Evolutionary conservation across 148 eudicot species (phyloP).

Genomic region (Chenopodium formosanum): DNA sequence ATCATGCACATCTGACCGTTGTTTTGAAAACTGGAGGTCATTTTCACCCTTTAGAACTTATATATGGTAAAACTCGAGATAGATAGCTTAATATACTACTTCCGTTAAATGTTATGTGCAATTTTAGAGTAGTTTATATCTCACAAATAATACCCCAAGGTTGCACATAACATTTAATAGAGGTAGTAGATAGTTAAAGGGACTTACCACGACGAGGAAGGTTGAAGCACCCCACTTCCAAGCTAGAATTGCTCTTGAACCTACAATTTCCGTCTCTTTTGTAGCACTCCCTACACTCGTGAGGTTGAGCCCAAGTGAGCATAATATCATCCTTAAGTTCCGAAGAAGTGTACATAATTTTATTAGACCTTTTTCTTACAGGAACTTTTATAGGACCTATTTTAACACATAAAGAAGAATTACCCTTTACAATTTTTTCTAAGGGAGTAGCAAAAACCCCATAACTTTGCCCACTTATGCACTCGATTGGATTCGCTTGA

Average conservation of each 20-base stretch:
- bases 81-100: background rate
- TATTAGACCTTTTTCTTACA: constrained; percentile 17
- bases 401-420: constrained; percentile 19
- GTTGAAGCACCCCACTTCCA: constrained; percentile 33
- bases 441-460: constrained; percentile 35
- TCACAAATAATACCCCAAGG: too few relatives aligned
- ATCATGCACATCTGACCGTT: too few relatives aligned
- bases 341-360: constrained; percentile 26
- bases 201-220: constrained; percentile 29
- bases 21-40: too few relatives aligned
- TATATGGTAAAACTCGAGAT: background rate
- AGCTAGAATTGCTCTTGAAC: constrained; percentile 25
- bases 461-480: constrained; percentile 39
- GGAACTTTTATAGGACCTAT: constrained; percentile 37
- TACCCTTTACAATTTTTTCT: constrained; percentile 6
- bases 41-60: background rate
- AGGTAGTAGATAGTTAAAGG: too few relatives aligned
- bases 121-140: too few relatives aligned
- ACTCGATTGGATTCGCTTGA: constrained; percentile 32
- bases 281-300: constrained; percentile 41
- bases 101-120: too few relatives aligned
- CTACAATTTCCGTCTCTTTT: constrained; percentile 36
- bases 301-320: constrained; percentile 44
- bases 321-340: constrained; percentile 35
- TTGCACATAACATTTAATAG: too few relatives aligned